Evolutionary conservation across 2,329 filamentous ascomycete species (phyloP), one percentile per base, ranked within the genome.

Genomic region (Aureobasidium melanogenum): DNA sequence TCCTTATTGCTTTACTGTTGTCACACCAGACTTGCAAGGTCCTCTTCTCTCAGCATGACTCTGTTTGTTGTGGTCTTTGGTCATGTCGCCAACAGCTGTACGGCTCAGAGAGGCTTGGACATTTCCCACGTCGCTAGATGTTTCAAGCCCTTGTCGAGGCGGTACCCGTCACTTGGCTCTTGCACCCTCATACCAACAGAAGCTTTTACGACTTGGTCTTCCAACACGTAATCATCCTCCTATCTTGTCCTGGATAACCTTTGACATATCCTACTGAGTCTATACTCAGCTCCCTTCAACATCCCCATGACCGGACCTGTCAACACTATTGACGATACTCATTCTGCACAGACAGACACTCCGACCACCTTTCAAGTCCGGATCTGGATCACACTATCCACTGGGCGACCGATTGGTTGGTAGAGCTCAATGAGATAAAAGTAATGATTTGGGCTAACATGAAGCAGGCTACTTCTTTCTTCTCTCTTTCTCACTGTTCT

Each of bases 391-490:
- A 14, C 17, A 4, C 22, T 15, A n/a, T n/a, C 30, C 22, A 12
- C 6, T 12, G 30, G 22, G 5, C 15, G 14, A 54, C 17, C 26
- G n/a, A 50, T 19, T 48, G 63, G 63, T 64, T 30, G 47, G 63
- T 64, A 5, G 14, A 28, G 12, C 22, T 15, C 17, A 24, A 57
- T 24, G 2, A 24, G 22, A 5, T 48, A 54, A 26, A 61, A 7
- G 10, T 22, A 26, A 10, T 38, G 38, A 48, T 38, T 28, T 5
- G 3, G 2, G 58, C 60, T 61, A 47, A 50, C 48, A 39, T 26
- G 26, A 15, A 47, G 28, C 59, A 62, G 60, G 61, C 61, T 55
- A 36, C 47, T 39, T 58, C 46, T 47, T 39, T 52, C 32, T 17
- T 52, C 55, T 28, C 22, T 48, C 19, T 62, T 47, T 34, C 34